Evolutionary conservation across 2,329 filamentous ascomycete genomes (phyloP), one percentile per base, ranked within the genome.

Genomic region (Aspergillus latus): DNA sequence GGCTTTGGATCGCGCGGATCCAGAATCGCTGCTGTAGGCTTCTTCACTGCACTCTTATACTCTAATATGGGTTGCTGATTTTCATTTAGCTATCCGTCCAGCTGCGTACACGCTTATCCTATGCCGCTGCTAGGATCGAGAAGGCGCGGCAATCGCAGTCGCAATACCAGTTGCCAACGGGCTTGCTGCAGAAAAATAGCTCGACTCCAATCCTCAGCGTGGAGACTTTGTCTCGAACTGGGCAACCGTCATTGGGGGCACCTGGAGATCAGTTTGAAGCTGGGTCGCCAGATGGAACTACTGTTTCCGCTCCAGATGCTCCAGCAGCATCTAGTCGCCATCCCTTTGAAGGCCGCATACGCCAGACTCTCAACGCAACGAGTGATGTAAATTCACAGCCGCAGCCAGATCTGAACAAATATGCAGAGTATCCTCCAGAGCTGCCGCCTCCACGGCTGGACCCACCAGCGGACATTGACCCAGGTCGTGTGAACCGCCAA

Each of bases 81-180:
- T 1, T 64, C 70, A 51, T 66, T 45, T 70, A 92, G 88, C 77
- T 90, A 52, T 91, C 90, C 40, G 84, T 87, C 53, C 89, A 93
- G 68, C 82, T 97, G 51, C 88, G 88, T 69, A 87, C 91, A 49
- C 88, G 91, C 66, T 82, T 97, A 29, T 90, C 91, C 5, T 97
- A 97, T 73, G 93, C 93, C 62, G 94, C 96, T 83, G 83, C 95
- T 69, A 97, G 96, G 74, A 89, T 97, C 40, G 90, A 91, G 70
- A 87, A 95, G 68, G 91, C 90, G 57, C 94, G 92, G 88, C 89
- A 96, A 74, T 83, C 87, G 49, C 68, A 64, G 26, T 86, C 88
- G 61, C 84, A 94, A 56, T 86, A 88, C 54, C 89, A 93, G 72
- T 84, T 93, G 30, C 90, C 93, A 74, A 84, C 84, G 46, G 76